These are phyloP conservation scores for Entoloma clypeatum DNA, from an alignment of 1,284 basidiomycete genomes.

Conservation along the genomic window DNA sequence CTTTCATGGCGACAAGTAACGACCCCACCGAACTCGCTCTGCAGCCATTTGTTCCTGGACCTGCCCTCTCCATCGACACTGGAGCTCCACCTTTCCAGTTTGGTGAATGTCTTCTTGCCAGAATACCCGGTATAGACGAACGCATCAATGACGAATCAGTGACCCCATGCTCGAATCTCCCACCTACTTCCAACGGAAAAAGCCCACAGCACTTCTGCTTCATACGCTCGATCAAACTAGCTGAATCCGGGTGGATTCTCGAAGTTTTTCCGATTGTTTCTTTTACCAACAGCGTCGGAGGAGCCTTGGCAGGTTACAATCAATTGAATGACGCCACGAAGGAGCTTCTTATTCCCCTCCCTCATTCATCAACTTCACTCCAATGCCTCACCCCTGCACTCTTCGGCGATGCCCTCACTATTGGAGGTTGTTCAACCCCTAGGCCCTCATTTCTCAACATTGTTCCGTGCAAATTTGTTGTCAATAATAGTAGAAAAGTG, in stretches of 20 bases:
- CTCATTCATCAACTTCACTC: conserved; percentile 1
- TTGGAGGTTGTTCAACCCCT: conserved; percentile 2
- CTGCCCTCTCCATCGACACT: too few relatives aligned
- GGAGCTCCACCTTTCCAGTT: too few relatives aligned
- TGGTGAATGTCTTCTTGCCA: too few relatives aligned
- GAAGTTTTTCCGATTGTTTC: conserved; percentile 2
- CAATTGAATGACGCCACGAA: conserved; percentile 1
- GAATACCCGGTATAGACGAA: too few relatives aligned
- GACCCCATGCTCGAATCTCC: conserved; percentile 6
- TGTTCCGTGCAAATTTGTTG: conserved; percentile 4
- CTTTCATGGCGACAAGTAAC: too few relatives aligned
- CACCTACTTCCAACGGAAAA: conserved; percentile 6
- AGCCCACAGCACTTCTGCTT: conserved; percentile 6
- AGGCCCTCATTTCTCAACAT: conserved; percentile 4
- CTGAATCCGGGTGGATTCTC: not conserved
- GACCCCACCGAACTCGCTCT: too few relatives aligned
- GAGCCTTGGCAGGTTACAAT: not conserved
- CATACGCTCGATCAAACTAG: not conserved
- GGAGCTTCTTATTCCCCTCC: conserved; percentile 5
- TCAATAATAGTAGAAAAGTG: not conserved
- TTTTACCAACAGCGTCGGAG: conserved; percentile 1
- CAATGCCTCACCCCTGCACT: conserved; percentile 5
- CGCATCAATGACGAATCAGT: too few relatives aligned
- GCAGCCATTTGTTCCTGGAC: too few relatives aligned
- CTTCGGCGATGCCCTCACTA: conserved; percentile 5